Base-by-base conservation (phyloP, 345 rosid genomes). In the Raphanus raphanistrum region DNA sequence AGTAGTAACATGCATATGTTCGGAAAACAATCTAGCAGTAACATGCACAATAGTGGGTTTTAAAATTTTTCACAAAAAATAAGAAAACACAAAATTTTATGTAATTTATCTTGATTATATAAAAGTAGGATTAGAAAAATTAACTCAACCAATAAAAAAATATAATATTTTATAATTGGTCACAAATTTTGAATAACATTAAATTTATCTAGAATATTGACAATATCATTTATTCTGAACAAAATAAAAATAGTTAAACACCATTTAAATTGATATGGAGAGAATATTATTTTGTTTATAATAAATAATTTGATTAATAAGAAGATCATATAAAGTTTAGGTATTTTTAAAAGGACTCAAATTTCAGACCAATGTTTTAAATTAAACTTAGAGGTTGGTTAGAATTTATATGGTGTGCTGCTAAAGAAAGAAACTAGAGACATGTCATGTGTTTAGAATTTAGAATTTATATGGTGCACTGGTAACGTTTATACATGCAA, bases 401-500 rank as follows among this genome's bases (percentile, higher is more conserved):
- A 73, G 78, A 73, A 73, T 79, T 68, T 68, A 73, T 79, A 74
- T 79, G 69, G 70, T 79, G 69, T 79, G 67, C 65, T 48, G 65
- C 57, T 59, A 68, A 50, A 38, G 59, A 67, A 61, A 52, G 59
- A 67, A 61, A 52, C 70, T 68, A 73, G 78, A 79, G 82, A 79
- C 70, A 79, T 73, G 77, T 73, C 82, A 73, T 73, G 82, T 78
- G 76, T 79, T 16, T 25, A 61, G 48, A 28, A 59, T 60, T 78
- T 31, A 66, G 76, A 72, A 41, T 72, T n/a, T n/a, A n/a, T n/a
- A n/a, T n/a, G n/a, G n/a, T n/a, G n/a, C n/a, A n/a, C n/a, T n/a
- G 48, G 41, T 69, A 61, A 48, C 48, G 68, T 32, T 48, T 48
- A 48, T 69, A 62, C 80, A 76, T 69, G 36, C 75, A 43, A 71